Percentiles rank a stretch among this genome's conserved stretches.
Conservation (phyloP, 1,139 yeast species). For the Kazachstania sp. region DNA sequence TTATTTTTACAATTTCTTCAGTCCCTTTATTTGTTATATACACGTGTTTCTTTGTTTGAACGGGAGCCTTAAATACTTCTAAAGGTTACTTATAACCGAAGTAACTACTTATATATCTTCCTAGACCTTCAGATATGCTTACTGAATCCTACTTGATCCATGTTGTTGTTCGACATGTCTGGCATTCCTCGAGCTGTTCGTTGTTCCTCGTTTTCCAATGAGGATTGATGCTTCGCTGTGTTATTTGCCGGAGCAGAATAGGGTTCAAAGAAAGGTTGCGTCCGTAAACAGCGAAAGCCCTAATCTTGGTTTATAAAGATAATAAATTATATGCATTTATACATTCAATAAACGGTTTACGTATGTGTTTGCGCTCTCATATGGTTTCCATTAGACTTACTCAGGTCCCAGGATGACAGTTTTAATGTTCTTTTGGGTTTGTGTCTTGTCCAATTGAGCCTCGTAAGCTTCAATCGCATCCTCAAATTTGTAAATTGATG, state of each 20-base stretch:
- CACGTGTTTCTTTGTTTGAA: not conserved
- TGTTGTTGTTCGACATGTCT: no score
- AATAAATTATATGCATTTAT: no score
- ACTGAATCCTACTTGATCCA: not conserved
- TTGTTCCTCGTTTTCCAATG: not conserved
- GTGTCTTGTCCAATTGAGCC: slow-evolving; percentile 36
- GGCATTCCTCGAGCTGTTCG: no score
- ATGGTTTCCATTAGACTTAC: not conserved
- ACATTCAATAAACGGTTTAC: no score
- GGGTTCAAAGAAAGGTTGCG: no score
- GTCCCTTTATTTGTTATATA: not conserved
- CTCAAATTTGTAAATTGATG: slow-evolving; percentile 65
- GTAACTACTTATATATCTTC: no score
- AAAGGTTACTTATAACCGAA: no score
- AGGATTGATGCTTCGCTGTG: not conserved
- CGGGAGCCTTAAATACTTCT: no score
- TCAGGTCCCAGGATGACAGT: slow-evolving; percentile 52
- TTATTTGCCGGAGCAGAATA: not conserved
- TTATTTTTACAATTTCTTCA: no score
- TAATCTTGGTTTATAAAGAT: no score
- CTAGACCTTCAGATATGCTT: not conserved
- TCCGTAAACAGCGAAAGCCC: no score
- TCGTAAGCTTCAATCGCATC: slow-evolving; percentile 80
- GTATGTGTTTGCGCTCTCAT: no score
- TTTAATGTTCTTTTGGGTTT: slow-evolving; percentile 44